Percentiles rank a stretch among this genome's conserved stretches.
These are phyloP conservation scores for Aristolochia californica DNA, from an alignment of 164 flowering plant species.

Conservation along the genomic window DNA sequence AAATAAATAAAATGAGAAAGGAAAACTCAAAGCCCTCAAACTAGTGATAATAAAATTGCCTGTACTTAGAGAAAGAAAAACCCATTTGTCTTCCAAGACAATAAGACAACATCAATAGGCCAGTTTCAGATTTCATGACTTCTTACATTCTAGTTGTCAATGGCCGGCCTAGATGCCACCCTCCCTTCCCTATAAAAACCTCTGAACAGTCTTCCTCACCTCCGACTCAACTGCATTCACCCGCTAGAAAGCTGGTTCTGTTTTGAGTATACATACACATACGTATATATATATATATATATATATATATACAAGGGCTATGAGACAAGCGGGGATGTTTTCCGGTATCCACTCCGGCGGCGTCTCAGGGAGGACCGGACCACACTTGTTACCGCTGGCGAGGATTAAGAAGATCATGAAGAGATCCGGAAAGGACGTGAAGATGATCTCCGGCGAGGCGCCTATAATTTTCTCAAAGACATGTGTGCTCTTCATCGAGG, in stretches of 20 bases:
- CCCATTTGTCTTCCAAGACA: too few relatives aligned
- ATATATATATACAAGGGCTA: conserved; percentile 1
- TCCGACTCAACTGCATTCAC: not conserved
- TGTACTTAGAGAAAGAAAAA: too few relatives aligned
- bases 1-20: too few relatives aligned
- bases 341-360: conserved; percentile 34
- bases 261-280: not conserved
- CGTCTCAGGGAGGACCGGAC: conserved; percentile 35
- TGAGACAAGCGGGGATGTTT: conserved; percentile 51
- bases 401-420: conserved; percentile 85
- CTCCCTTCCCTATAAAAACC: not conserved
- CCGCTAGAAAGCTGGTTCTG: not conserved
- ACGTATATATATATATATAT: not conserved
- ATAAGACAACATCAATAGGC: not conserved
- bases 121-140: not conserved
- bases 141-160: not conserved
- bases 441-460: conserved; percentile 72
- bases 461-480: conserved; percentile 68
- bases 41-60: too few relatives aligned
- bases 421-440: conserved; percentile 52
- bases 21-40: too few relatives aligned
- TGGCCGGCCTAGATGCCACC: not conserved
- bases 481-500: conserved; percentile 60
- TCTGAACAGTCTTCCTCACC: not conserved
- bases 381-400: conserved; percentile 58